Base-by-base conservation (phyloP, 2,329 filamentous ascomycete genomes). In the Alternaria novae-zelandiae region DNA sequence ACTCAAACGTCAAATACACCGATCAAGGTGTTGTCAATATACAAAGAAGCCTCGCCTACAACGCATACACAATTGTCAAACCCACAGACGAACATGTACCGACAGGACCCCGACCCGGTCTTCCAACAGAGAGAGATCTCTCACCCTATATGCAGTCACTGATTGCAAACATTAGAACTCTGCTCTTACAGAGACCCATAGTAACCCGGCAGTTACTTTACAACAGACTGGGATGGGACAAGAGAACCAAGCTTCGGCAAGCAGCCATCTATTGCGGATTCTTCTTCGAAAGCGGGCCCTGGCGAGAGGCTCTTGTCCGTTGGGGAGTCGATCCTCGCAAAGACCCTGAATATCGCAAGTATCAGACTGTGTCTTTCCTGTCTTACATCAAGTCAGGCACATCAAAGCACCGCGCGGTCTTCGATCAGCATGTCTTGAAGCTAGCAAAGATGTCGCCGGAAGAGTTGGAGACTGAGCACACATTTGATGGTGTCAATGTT, bases 221-320 rank as follows among this genome's bases (percentile, higher is more conserved):
- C 71, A 97, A 97, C 79, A 86, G 87, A 56, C 84, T 97, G 28
- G 80, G 81, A 32, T 80, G 81, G 65, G 82, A 85, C 53, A 84
- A 84, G 62, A 83, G 85, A 25, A 83, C 84, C 57, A 80, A 83
- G 17, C 82, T 97, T 64, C 91, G 93, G 72, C 87, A 91, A 74
- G 92, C 92, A 50, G 87, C 94, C 56, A 91, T 93, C 66, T 95
- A 96, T 72, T 89, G 93, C 5, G 94, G 92, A 9, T 99, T 97
- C 81, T 93, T 94, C 80, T 97, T 98, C 84, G 91, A 91, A 63
- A 93, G 91, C 21, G 96, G 96, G 0, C 94, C 96, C 0, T 99
- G 93, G 91, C 88, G 93, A 67, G 94, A 98, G 78, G 90, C 92
- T 4, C 89, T 97, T 57, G 88, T 97, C 67, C 89, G 87, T 50